Evolutionary conservation across 176 grass and related monocot species (phyloP).

Genomic region (Chloris gayana): DNA sequence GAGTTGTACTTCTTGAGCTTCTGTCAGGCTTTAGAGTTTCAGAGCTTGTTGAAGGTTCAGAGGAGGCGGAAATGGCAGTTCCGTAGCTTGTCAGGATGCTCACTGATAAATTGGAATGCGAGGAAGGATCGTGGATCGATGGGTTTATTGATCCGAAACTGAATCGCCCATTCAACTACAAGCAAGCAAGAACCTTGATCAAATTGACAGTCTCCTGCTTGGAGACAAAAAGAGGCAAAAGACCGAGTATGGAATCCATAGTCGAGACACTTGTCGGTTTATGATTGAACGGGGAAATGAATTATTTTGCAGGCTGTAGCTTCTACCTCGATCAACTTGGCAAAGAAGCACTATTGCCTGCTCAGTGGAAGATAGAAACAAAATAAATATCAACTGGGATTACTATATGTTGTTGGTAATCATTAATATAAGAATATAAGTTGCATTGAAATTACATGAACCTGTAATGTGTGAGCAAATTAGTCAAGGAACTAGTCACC

Average conservation of each 20-base stretch:
- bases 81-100: constrained; percentile 16
- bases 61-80: not conserved
- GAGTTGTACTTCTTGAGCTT: constrained; percentile 43
- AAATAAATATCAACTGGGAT: too few relatives aligned
- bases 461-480: too few relatives aligned
- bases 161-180: not conserved
- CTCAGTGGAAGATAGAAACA: too few relatives aligned
- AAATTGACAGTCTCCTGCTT: constrained; percentile 27
- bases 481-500: too few relatives aligned
- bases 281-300: constrained; percentile 23
- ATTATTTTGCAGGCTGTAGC: too few relatives aligned
- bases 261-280: constrained; percentile 7
- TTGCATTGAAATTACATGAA: too few relatives aligned
- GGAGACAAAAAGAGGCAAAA: constrained; percentile 14
- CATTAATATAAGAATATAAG: too few relatives aligned
- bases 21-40: constrained; percentile 35
- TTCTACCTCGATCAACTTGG: too few relatives aligned
- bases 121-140: constrained; percentile 13
- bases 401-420: too few relatives aligned
- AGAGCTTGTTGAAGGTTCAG: constrained; percentile 22
- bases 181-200: constrained; percentile 11
- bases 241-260: constrained; percentile 14
- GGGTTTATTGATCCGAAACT: not conserved
- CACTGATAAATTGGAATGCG: not conserved
- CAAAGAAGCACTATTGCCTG: too few relatives aligned